Percentiles rank a stretch among this genome's conserved stretches.
Conservation (phyloP, 2,329 filamentous ascomycete species). For the Penicillium corylophilum region DNA sequence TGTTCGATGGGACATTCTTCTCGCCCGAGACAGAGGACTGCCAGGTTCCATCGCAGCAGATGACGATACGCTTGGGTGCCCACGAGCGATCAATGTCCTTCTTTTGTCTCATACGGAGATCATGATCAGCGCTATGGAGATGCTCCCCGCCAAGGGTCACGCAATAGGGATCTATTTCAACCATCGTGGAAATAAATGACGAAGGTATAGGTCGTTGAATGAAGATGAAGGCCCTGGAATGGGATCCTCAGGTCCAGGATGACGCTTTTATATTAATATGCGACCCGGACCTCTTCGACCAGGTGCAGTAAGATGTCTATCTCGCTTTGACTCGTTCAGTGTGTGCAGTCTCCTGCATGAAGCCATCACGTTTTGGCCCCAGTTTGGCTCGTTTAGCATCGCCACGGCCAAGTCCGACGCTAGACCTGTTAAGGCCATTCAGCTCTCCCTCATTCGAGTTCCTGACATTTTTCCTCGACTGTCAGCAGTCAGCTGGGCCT, state of each 20-base stretch:
- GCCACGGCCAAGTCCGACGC: not conserved
- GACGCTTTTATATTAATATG: not conserved
- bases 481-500: not conserved
- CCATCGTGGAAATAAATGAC: not conserved
- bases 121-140: not conserved
- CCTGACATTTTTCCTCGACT: not conserved
- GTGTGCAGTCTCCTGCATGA: not conserved
- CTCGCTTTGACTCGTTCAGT: not conserved
- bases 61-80: constrained; percentile 30
- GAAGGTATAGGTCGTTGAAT: not conserved
- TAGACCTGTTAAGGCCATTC: not conserved
- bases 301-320: not conserved
- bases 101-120: not conserved
- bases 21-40: constrained; percentile 31
- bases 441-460: not conserved
- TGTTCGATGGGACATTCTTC: constrained; percentile 31
- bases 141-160: not conserved
- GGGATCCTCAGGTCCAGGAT: not conserved
- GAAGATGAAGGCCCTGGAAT: not conserved
- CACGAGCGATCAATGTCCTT: constrained; percentile 5
- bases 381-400: not conserved
- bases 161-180: not conserved
- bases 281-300: not conserved
- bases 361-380: not conserved
- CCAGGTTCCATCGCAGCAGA: constrained; percentile 38